These are phyloP conservation scores for Porogramme epimiltina DNA, from an alignment of 1,284 basidiomycete species.

Conservation along the genomic window DNA sequence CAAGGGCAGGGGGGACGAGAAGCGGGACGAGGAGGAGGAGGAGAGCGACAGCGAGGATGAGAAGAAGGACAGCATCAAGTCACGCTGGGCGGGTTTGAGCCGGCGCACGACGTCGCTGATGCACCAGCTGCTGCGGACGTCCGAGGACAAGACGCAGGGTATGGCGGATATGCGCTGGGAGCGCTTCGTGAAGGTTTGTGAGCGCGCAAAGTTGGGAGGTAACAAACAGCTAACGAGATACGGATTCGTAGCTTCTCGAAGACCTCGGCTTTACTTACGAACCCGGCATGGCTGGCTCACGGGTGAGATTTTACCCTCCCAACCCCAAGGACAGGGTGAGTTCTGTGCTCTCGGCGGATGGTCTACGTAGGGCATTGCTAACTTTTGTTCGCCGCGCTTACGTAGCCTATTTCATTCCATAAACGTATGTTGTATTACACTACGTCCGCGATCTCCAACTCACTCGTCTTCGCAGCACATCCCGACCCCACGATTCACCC, in stretches of 20 bases:
- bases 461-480: slow-evolving; percentile 50
- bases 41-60: slow-evolving; percentile 36
- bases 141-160: slow-evolving; percentile 58
- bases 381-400: background rate
- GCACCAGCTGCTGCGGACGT: slow-evolving; percentile 63
- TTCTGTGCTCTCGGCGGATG: slow-evolving; percentile 7
- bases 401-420: slow-evolving; percentile 74
- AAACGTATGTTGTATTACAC: slow-evolving; percentile 53
- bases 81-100: slow-evolving; percentile 33
- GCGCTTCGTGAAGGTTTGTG: slow-evolving; percentile 53
- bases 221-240: background rate
- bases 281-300: slow-evolving; percentile 76
- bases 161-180: slow-evolving; percentile 74
- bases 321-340: slow-evolving; percentile 55
- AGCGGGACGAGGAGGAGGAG: slow-evolving; percentile 34
- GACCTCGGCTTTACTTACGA: slow-evolving; percentile 77
- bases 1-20: slow-evolving; percentile 33
- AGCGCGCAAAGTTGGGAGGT: background rate
- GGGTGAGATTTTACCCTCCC: slow-evolving; percentile 79
- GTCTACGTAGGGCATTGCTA: background rate
- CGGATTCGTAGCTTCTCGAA: slow-evolving; percentile 57
- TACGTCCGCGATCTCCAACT: background rate
- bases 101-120: slow-evolving; percentile 61
- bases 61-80: slow-evolving; percentile 42
- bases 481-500: slow-evolving; percentile 66